These are phyloP conservation scores for Colletotrichum acutatum DNA, from an alignment of 2,329 filamentous ascomycete genomes.

Conservation along the genomic window DNA sequence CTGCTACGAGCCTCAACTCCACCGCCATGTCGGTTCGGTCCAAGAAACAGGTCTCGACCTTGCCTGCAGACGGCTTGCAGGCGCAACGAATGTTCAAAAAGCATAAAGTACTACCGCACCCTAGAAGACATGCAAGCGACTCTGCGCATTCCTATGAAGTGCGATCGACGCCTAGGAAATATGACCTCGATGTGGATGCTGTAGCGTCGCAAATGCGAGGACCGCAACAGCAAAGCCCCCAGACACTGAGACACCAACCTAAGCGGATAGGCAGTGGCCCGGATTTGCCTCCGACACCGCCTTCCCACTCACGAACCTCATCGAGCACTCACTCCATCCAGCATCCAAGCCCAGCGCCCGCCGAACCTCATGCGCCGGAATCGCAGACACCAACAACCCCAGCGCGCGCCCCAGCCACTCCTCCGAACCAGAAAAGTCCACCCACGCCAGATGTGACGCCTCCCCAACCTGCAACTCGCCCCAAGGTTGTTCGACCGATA, in stretches of 20 bases:
- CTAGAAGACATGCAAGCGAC: slow-evolving; percentile 37
- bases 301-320: slow-evolving; percentile 68
- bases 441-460: slow-evolving; percentile 83
- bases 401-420: slow-evolving; percentile 62
- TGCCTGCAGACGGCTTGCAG: slow-evolving; percentile 41
- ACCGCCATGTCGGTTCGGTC: slow-evolving; percentile 48
- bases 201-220: slow-evolving; percentile 36
- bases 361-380: slow-evolving; percentile 42
- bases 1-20: slow-evolving; percentile 39
- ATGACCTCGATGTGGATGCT: slow-evolving; percentile 36
- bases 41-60: slow-evolving; percentile 42
- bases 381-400: slow-evolving; percentile 52
- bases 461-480: slow-evolving; percentile 62
- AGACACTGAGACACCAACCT: slow-evolving; percentile 54
- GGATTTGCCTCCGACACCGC: slow-evolving; percentile 71
- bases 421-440: slow-evolving; percentile 73
- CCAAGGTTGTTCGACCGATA: slow-evolving; percentile 57
- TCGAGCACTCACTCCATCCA: slow-evolving; percentile 60
- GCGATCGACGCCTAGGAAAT: slow-evolving; percentile 35
- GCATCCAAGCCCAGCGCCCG: slow-evolving; percentile 53
- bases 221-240: slow-evolving; percentile 51
- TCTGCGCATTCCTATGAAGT: slow-evolving; percentile 24
- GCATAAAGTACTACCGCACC: slow-evolving; percentile 56
- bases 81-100: slow-evolving; percentile 56
- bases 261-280: slow-evolving; percentile 56